A percentile compares a stretch with the other conserved stretches of the same genome.
Conservation (phyloP, 805 yeast species). For the Saccharomycopsis javanensis region DNA sequence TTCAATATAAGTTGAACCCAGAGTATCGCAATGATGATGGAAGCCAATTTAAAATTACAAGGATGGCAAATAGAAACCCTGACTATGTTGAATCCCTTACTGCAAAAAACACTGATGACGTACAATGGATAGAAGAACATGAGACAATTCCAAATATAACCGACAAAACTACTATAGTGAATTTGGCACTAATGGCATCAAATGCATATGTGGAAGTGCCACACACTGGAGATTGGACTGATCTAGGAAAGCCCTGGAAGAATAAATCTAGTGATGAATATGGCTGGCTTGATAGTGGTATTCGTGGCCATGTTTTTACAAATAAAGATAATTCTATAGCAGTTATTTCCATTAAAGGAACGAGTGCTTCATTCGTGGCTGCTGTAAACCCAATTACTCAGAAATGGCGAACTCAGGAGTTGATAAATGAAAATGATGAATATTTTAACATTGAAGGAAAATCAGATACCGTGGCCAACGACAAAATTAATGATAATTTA, state of each 20-base stretch:
- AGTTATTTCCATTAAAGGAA: constrained; percentile 81
- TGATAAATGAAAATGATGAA: background rate
- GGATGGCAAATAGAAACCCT: constrained; percentile 43
- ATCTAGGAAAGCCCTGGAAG: constrained; percentile 54
- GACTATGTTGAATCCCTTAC: constrained; percentile 42
- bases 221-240: constrained; percentile 75
- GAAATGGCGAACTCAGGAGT: background rate
- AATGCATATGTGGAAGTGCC: constrained; percentile 85
- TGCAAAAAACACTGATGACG: constrained; percentile 25
- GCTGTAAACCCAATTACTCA: constrained; percentile 11
- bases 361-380: constrained; percentile 69
- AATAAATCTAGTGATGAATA: constrained; percentile 32
- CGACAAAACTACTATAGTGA: constrained; percentile 62
- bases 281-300: constrained; percentile 83
- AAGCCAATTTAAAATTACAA: constrained; percentile 20
- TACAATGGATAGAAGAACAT: constrained; percentile 59
- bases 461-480: constrained; percentile 67
- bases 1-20: constrained; percentile 20
- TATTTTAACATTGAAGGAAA: constrained; percentile 27
- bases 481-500: constrained; percentile 78
- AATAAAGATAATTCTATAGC: constrained; percentile 48
- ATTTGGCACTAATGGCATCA: constrained; percentile 77
- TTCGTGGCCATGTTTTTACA: constrained; percentile 85
- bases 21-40: constrained; percentile 3
- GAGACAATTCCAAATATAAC: constrained; percentile 63